These are phyloP conservation scores for Citrullus colocynthis DNA, from an alignment of 306 rosid genomes.

Conservation along the genomic window DNA sequence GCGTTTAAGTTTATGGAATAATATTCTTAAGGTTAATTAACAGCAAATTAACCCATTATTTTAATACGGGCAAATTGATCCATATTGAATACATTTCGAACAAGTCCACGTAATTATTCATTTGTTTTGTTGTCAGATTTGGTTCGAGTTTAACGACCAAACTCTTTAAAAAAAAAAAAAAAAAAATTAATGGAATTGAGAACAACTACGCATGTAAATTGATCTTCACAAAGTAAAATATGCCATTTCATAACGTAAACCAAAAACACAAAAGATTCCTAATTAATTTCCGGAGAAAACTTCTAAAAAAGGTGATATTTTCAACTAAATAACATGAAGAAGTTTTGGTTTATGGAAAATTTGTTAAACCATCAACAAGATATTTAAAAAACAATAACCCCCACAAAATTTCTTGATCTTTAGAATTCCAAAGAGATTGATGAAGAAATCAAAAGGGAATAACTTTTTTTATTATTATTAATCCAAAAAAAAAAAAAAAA, in stretches of 20 bases:
- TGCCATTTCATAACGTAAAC: background rate
- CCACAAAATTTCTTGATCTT: background rate
- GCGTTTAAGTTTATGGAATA: background rate
- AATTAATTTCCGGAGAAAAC: too few relatives aligned
- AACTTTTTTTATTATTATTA: too few relatives aligned
- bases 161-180: background rate
- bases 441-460: too few relatives aligned
- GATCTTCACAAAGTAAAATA: background rate
- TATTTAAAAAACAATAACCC: too few relatives aligned
- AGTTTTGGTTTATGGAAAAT: background rate
- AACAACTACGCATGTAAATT: background rate
- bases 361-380: background rate
- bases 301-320: background rate
- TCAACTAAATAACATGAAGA: background rate
- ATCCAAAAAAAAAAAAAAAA: too few relatives aligned
- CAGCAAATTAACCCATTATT: background rate
- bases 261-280: background rate
- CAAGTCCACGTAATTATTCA: background rate
- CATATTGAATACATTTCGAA: background rate
- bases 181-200: background rate
- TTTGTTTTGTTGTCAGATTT: background rate
- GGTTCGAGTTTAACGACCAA: background rate
- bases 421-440: background rate
- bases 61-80: background rate
- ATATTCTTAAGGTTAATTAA: background rate